Evolutionary conservation across 306 rosid species (phyloP), one percentile per base, ranked within the genome.

Genomic region (Cucumis melo): DNA sequence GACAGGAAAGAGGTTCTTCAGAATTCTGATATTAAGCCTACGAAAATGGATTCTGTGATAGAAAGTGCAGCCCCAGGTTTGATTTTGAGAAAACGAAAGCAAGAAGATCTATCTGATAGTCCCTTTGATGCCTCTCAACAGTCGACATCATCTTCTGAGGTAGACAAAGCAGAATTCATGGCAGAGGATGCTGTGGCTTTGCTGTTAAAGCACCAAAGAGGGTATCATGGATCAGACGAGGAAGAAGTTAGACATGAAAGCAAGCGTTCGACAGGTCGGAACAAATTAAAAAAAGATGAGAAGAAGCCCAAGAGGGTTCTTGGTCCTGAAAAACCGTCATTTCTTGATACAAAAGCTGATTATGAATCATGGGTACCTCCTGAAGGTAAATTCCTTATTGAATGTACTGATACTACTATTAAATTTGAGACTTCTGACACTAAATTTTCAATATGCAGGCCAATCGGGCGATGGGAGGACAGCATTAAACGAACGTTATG

Each of bases 181-280:
- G 98, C 92, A 38, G 93, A 91, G 87, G 95, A 94, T 86, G 98
- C 97, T 36, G 98, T 94, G 82, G 97, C 97, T n/a, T 76, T 94
- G 55, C 73, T 94, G 83, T 83, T 94, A 50, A 94, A 90, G 82
- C 97, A 94, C 64, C 68, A 87, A 71, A 89, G 62, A 83, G 97
- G 97, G 68, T 83, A 82, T 71, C 75, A 78, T 79, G 89, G 86
- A 51, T 48, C 75, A n/a, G 91, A 82, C 1, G 90, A 78, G 23
- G 87, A 82, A 56, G 86, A 81, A 71, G 42, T 7, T 29, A 29
- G 5, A 64, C 39, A 57, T 48, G 93, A 88, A 75, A 72, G 64
- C 85, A 87, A 78, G 78, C 87, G 77, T 27, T 17, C 24, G 2
- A 55, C 66, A 19, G 83, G 71, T n/a, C 70, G 38, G 56, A 78